Percentiles rank a stretch among this genome's conserved stretches.
These are phyloP conservation scores for Cutaneotrichosporon sp. DNA, from an alignment of 1,284 basidiomycete genomes.

Conservation along the genomic window DNA sequence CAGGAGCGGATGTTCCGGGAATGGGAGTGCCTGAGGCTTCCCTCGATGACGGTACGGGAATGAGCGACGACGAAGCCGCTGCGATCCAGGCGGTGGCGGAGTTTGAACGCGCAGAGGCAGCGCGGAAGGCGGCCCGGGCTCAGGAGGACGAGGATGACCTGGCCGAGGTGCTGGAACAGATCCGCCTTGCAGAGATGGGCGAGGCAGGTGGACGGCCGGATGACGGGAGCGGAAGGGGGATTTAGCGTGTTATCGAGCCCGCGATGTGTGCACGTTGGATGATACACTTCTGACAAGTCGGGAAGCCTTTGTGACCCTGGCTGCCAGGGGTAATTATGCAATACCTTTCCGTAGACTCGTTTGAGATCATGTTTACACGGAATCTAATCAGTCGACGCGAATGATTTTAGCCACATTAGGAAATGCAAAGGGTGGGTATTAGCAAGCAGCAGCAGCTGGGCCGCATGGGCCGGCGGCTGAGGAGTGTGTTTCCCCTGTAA, in stretches of 20 bases:
- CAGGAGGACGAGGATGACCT: constrained; percentile 31
- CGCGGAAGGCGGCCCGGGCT: constrained; percentile 6
- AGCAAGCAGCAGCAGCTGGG: too few species aligned
- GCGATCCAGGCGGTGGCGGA: constrained; percentile 20
- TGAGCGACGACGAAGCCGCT: constrained; percentile 22
- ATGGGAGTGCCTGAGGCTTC: background rate
- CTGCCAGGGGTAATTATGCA: background rate
- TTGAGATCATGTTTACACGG: background rate
- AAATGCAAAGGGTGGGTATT: background rate
- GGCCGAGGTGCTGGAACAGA: constrained; percentile 37
- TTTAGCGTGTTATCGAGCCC: background rate
- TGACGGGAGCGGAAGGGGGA: constrained; percentile 9
- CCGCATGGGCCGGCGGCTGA: too few species aligned
- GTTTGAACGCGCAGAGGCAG: constrained; percentile 14
- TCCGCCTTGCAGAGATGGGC: constrained; percentile 30
- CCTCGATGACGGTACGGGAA: background rate
- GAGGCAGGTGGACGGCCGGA: constrained; percentile 18
- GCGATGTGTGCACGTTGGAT: background rate
- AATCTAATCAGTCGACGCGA: background rate
- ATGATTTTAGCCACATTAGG: background rate
- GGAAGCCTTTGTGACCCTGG: background rate
- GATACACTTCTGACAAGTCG: background rate
- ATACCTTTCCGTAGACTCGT: background rate
- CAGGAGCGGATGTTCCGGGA: background rate
- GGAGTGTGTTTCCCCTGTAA: too few species aligned